These are phyloP conservation scores for Leptographium radiaticola DNA, from an alignment of 2,329 filamentous ascomycete species.

Conservation along the genomic window DNA sequence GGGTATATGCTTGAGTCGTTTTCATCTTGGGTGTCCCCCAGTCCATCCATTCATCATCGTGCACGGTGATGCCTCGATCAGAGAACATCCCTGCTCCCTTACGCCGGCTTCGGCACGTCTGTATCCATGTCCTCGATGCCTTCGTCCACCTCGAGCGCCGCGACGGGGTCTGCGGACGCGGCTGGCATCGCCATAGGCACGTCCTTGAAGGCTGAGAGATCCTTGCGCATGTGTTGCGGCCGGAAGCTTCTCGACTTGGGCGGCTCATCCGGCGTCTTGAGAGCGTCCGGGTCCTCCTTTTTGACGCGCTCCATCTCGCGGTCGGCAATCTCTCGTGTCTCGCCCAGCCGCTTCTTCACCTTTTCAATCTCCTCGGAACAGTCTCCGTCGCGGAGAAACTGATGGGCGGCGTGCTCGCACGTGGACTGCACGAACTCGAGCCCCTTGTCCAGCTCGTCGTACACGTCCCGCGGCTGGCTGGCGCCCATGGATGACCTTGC, in stretches of 20 bases:
- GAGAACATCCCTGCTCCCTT: too few species aligned
- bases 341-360: constrained; percentile 50
- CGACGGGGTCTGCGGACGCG: not conserved
- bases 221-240: constrained; percentile 39
- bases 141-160: constrained; percentile 26
- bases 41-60: not conserved
- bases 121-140: constrained; percentile 24
- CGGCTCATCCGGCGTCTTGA: constrained; percentile 23
- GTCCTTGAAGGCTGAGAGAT: constrained; percentile 17
- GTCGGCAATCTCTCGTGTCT: constrained; percentile 48
- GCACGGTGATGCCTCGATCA: not conserved
- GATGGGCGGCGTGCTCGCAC: constrained; percentile 78
- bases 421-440: constrained; percentile 69
- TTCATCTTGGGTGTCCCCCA: not conserved
- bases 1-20: not conserved
- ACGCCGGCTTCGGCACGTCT: constrained; percentile 25
- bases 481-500: constrained; percentile 11
- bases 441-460: constrained; percentile 63
- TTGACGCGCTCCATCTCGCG: constrained; percentile 44
- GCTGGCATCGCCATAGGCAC: not conserved
- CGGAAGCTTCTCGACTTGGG: constrained; percentile 35
- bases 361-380: constrained; percentile 64
- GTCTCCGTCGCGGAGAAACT: constrained; percentile 77
- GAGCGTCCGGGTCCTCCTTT: constrained; percentile 36
- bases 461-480: constrained; percentile 33